Evolutionary conservation across 768 basidiomycete genomes (phyloP).

Genomic region (Filobasidium floriforme): DNA sequence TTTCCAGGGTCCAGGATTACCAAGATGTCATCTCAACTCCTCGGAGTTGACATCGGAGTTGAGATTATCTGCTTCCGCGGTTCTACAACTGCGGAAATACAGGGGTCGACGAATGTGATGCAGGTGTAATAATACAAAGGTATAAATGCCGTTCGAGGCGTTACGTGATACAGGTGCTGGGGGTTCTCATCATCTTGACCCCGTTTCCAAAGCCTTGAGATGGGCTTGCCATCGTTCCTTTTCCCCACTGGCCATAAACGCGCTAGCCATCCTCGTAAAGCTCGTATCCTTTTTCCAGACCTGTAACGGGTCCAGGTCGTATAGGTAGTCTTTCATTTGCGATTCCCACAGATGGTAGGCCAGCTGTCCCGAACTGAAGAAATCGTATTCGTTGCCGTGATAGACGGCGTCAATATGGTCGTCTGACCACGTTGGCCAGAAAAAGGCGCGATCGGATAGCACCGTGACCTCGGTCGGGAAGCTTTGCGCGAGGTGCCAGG

Average conservation of each 20-base stretch:
- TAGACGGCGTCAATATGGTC: conserved; percentile 38
- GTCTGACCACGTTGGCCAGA: conserved; percentile 46
- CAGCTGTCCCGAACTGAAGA: conserved; percentile 35
- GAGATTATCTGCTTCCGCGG: no score
- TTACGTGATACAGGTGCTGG: no score
- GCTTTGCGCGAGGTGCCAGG: conserved; percentile 41
- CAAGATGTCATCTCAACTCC: no score
- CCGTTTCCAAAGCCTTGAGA: no score
- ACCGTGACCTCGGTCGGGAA: conserved; percentile 44
- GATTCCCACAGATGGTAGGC: conserved; percentile 42
- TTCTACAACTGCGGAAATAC: no score
- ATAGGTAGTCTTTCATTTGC: conserved; percentile 34
- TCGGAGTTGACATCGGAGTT: no score
- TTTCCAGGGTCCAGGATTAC: no score
- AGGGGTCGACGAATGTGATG: no score
- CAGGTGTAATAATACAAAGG: no score
- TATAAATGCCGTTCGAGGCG: no score
- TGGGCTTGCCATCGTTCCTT: conserved; percentile 11
- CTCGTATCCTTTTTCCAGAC: conserved; percentile 34
- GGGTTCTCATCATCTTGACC: no score
- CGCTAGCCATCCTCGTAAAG: conserved; percentile 39
- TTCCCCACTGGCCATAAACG: conserved; percentile 15
- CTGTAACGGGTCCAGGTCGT: conserved; percentile 33
- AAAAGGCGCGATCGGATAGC: conserved; percentile 45
- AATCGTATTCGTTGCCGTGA: conserved; percentile 31